Conservation (phyloP, 2,329 filamentous ascomycete species). For the Pseudogymnoascus sp. region DNA sequence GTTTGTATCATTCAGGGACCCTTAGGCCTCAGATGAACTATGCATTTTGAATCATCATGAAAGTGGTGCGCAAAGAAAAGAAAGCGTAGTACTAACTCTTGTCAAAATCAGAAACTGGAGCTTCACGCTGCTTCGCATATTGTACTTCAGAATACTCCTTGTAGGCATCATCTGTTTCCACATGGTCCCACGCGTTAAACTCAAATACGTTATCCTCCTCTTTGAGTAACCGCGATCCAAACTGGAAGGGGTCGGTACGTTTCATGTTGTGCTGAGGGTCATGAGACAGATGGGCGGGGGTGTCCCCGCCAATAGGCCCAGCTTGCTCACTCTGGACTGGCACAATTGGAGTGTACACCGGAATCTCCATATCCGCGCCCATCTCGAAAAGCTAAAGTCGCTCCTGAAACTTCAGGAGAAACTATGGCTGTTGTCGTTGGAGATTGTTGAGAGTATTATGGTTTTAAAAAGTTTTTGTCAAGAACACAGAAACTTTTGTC, state of each 20-base stretch:
- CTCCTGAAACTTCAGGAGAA: constrained; percentile 5
- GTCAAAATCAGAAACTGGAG: constrained; percentile 89
- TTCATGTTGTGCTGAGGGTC: constrained; percentile 62
- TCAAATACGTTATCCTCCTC: constrained; percentile 86
- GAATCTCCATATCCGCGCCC: neutral
- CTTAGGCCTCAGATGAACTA: constrained; percentile 59
- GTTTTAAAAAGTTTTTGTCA: neutral
- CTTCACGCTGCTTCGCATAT: constrained; percentile 72
- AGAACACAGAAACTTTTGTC: neutral
- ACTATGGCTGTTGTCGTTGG: neutral
- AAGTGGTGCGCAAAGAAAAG: constrained; percentile 1
- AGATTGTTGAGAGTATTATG: constrained; percentile 1
- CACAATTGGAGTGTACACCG: neutral
- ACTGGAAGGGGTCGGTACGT: constrained; percentile 86
- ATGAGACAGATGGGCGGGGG: constrained; percentile 24
- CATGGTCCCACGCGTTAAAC: constrained; percentile 99
- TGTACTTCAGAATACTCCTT: constrained; percentile 78
- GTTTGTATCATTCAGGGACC: constrained; percentile 50
- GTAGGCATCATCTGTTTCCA: constrained; percentile 84
- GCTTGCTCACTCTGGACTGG: neutral
- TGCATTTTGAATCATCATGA: constrained; percentile 52
- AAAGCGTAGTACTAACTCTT: constrained; percentile 49
- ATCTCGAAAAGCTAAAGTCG: neutral
- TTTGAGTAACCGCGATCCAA: constrained; percentile 79
- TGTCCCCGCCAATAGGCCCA: neutral